phyloP scores from a whole-genome alignment of 768 basidiomycete species.

The Tylopilus felleus region DNA sequence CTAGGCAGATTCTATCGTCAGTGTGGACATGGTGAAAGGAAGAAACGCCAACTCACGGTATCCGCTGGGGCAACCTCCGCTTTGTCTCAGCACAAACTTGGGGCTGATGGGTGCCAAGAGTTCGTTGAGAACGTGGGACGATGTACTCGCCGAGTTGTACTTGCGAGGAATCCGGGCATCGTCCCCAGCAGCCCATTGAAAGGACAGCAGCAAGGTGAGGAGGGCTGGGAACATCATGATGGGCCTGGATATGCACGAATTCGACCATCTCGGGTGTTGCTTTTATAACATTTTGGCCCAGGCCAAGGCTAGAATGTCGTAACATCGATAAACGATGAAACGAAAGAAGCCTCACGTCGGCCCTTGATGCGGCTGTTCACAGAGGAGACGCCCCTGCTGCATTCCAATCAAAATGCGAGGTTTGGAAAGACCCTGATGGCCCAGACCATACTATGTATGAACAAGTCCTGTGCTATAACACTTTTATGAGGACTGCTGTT shows the following conservation, averaged over 20 bases:
- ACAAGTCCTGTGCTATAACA: background rate
- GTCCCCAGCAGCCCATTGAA: slow-evolving; percentile 9
- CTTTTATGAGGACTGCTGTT: too few species aligned
- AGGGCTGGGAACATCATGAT: slow-evolving; percentile 13
- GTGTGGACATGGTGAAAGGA: background rate
- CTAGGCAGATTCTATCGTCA: slow-evolving; percentile 4
- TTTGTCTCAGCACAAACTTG: slow-evolving; percentile 9
- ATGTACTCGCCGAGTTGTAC: slow-evolving; percentile 2
- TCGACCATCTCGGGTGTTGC: background rate
- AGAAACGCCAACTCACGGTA: slow-evolving; percentile 8
- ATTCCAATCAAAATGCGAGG: background rate
- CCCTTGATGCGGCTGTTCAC: background rate
- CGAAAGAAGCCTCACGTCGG: background rate
- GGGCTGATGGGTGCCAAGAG: slow-evolving; percentile 10
- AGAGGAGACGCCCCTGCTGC: background rate
- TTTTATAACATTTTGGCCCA: slow-evolving; percentile 4
- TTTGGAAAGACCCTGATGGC: background rate
- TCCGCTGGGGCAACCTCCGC: slow-evolving; percentile 9
- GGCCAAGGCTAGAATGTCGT: background rate
- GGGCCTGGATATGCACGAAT: background rate
- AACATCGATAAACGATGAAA: background rate
- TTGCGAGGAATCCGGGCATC: background rate
- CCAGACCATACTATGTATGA: background rate
- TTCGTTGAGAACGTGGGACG: background rate
- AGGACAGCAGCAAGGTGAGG: slow-evolving; percentile 11